Evolutionary conservation across 306 rosid genomes (phyloP), one percentile per base, ranked within the genome.

Genomic region (Quercus robur): DNA sequence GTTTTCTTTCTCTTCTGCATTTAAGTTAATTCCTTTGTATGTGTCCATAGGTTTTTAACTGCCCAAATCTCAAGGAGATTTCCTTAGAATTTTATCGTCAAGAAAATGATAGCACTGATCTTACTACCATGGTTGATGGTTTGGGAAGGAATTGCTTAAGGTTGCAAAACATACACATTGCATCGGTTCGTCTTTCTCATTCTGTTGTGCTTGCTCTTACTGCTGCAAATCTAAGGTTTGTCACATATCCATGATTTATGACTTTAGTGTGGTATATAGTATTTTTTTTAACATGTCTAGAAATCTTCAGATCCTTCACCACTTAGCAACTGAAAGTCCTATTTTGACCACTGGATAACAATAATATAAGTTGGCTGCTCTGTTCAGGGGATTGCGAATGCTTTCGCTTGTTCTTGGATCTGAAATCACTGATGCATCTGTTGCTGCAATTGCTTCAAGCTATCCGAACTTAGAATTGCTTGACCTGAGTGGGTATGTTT

Each of bases 321-420:
- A 18, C 25, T 33, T 11, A 17, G 21, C 14, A n/a, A 21, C 57
- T 49, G 54, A 3, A 49, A 49, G 54, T 49, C 54, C 18, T 70
- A 25, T 33, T 56, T 28, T 77, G 41, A 79, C 15, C 75, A 44
- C 18, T 66, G 75, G 46, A 52, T 33, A 38, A 77, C 51, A 68
- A 54, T 75, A 38, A 68, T 58, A 64, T 54, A 79, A 62, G 55
- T 77, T 75, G 52, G 52, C 80, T 83, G 25, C 56, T 26, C 78
- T 35, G 46, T 80, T 70, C 87, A 93, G 98, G 92, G 90, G 87
- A 68, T 77, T 96, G 85, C 91, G 86, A 56, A 96, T 85, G 98
- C 98, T 96, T 51, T 96, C 99, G 35, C 97, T 96, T 73, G 98
- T 96, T 85, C 97, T 96, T 76, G 99, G 99, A 83, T 86, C 97